phyloP scores from a whole-genome alignment of 1,139 yeast species.

The Taphrina communis region DNA sequence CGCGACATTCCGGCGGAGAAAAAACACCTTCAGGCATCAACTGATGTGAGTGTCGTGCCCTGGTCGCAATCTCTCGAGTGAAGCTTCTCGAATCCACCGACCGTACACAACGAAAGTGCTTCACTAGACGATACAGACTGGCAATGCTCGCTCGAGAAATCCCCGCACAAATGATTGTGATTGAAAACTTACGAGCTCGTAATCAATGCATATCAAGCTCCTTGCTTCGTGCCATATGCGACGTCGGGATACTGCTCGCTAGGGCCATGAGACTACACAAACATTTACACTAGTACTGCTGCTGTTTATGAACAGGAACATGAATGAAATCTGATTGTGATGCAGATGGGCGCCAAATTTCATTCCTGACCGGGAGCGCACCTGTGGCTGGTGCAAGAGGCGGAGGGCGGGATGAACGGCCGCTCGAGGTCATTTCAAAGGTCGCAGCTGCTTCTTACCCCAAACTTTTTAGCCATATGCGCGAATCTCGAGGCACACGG shows the following conservation, averaged over 20 bases:
- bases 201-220: neutral
- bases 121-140: slow-evolving; percentile 1
- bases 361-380: neutral
- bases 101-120: slow-evolving; percentile 1
- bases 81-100: neutral
- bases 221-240: neutral
- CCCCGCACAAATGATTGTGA: neutral
- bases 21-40: slow-evolving; percentile 17
- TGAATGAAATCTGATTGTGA: too few species aligned
- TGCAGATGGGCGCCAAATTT: neutral
- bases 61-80: neutral
- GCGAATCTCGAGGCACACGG: too few species aligned
- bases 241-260: too few species aligned
- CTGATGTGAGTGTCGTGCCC: neutral
- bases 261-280: too few species aligned
- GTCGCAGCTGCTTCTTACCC: neutral
- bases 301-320: too few species aligned
- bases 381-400: neutral
- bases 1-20: slow-evolving; percentile 70
- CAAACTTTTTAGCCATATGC: neutral
- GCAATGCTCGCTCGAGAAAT: neutral
- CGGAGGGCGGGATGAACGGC: slow-evolving; percentile 8
- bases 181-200: neutral
- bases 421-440: neutral
- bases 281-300: too few species aligned